These are phyloP conservation scores for Edaphochlamys debaryana DNA, from an alignment of 139 green algal species.

Conservation along the genomic window DNA sequence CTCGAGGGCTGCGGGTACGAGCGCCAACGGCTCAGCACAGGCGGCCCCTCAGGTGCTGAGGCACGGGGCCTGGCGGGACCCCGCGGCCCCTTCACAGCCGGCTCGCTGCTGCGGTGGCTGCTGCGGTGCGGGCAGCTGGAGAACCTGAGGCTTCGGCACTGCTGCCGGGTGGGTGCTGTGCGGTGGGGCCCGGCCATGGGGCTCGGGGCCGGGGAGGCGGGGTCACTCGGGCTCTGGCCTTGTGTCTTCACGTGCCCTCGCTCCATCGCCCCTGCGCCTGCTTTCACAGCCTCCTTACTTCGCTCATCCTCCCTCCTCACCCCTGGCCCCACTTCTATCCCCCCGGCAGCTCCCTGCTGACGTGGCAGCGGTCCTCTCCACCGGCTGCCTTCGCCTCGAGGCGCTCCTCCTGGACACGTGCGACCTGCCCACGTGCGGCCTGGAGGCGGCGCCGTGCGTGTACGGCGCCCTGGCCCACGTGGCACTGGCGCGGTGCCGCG, in stretches of 20 bases:
- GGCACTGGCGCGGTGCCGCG: constrained; percentile 6
- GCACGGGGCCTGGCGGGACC: background rate
- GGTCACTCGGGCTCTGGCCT: background rate
- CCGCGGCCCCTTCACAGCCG: background rate
- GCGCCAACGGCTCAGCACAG: too few relatives aligned
- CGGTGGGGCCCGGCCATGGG: background rate
- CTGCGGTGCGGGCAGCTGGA: background rate
- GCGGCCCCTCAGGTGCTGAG: background rate
- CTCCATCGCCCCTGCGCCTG: too few relatives aligned
- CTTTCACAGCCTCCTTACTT: too few relatives aligned
- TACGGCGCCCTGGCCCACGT: constrained; percentile 25
- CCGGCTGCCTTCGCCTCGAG: constrained; percentile 16
- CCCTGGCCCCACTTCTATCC: too few relatives aligned
- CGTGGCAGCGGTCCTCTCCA: background rate
- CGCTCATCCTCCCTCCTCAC: too few relatives aligned
- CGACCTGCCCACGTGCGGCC: background rate
- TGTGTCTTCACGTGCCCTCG: too few relatives aligned
- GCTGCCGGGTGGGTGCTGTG: constrained; percentile 2
- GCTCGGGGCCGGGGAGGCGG: too few relatives aligned
- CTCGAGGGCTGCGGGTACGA: constrained; percentile 16
- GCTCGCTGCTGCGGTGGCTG: constrained; percentile 9
- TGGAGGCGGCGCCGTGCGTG: background rate
- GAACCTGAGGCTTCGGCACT: constrained; percentile 37
- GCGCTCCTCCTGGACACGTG: constrained; percentile 26
- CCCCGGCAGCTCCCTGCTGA: background rate